These are phyloP conservation scores for Coprinopsis strossmayeri DNA, from an alignment of 768 basidiomycete species.

Conservation along the genomic window DNA sequence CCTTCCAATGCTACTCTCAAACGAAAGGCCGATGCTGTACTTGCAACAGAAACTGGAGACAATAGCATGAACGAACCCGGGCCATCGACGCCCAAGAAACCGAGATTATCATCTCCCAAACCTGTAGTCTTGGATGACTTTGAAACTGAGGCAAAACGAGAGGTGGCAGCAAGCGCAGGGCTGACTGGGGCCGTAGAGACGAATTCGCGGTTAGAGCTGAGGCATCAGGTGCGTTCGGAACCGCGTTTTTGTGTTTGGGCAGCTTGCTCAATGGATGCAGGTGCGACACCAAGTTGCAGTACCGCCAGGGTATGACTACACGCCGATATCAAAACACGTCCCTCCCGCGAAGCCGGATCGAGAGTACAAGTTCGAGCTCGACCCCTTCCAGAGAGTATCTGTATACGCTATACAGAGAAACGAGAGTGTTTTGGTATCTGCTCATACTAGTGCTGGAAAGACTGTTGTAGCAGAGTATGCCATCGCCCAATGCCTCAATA, in stretches of 20 bases:
- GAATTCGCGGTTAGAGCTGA: slow-evolving; percentile 66
- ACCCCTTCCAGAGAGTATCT: slow-evolving; percentile 96
- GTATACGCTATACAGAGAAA: slow-evolving; percentile 94
- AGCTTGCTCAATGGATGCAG: slow-evolving; percentile 31
- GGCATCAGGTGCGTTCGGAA: slow-evolving; percentile 58
- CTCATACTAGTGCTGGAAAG: slow-evolving; percentile 98
- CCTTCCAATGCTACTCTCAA: slow-evolving; percentile 24
- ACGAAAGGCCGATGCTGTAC: slow-evolving; percentile 32
- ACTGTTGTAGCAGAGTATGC: slow-evolving; percentile 99
- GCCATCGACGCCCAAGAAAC: slow-evolving; percentile 47
- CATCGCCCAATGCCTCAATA: slow-evolving; percentile 91
- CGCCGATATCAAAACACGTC: slow-evolving; percentile 87
- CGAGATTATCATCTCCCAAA: slow-evolving; percentile 52
- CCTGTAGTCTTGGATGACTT: slow-evolving; percentile 90
- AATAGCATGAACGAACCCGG: slow-evolving; percentile 20
- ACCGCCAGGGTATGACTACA: slow-evolving; percentile 85
- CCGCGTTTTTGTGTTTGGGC: not conserved
- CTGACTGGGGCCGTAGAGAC: slow-evolving; percentile 63
- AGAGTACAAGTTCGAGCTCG: slow-evolving; percentile 92
- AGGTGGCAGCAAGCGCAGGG: slow-evolving; percentile 85
- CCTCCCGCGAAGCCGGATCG: slow-evolving; percentile 86
- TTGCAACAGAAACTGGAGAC: slow-evolving; percentile 21
- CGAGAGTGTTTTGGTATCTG: slow-evolving; percentile 95
- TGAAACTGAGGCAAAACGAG: slow-evolving; percentile 88
- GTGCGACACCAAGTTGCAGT: slow-evolving; percentile 96